Conservation (phyloP, 441 rosid species). For the Corymbia calophylla region DNA sequence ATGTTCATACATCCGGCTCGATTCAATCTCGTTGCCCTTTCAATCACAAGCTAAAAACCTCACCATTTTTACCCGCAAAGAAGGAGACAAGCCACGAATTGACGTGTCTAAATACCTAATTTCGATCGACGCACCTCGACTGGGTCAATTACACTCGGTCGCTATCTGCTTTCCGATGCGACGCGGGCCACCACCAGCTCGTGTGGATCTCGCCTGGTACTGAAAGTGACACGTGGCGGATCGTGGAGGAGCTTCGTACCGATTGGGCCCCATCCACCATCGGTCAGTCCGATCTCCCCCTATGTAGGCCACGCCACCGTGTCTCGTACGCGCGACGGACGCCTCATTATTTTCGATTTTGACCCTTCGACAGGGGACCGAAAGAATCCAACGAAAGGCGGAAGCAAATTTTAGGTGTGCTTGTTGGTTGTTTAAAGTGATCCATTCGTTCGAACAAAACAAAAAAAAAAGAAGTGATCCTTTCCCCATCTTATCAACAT, state of each 20-base stretch:
- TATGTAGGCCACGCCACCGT: background rate
- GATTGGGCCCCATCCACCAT: background rate
- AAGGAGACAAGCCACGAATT: background rate
- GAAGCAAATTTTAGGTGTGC: background rate
- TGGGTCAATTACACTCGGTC: background rate
- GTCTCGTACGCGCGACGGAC: background rate
- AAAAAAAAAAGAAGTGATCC: background rate
- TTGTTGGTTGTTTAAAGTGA: background rate
- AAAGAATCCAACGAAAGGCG: background rate
- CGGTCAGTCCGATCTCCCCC: too few species aligned
- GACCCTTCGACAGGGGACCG: background rate
- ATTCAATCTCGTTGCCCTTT: background rate
- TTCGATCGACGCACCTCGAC: background rate
- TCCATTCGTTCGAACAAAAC: background rate
- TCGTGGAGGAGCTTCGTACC: background rate
- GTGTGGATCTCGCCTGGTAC: background rate
- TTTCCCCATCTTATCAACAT: background rate
- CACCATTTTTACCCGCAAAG: background rate
- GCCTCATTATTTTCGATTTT: background rate
- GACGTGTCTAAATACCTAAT: background rate
- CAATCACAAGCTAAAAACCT: background rate
- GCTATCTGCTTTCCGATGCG: background rate
- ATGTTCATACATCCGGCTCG: rapidly evolving
- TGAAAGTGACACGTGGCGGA: background rate
- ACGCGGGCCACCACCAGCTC: background rate